A percentile compares a stretch with the other conserved stretches of the same genome.
Evolutionary conservation across 305 asterid species (phyloP).

Genomic region (Solanum hybrid): DNA sequence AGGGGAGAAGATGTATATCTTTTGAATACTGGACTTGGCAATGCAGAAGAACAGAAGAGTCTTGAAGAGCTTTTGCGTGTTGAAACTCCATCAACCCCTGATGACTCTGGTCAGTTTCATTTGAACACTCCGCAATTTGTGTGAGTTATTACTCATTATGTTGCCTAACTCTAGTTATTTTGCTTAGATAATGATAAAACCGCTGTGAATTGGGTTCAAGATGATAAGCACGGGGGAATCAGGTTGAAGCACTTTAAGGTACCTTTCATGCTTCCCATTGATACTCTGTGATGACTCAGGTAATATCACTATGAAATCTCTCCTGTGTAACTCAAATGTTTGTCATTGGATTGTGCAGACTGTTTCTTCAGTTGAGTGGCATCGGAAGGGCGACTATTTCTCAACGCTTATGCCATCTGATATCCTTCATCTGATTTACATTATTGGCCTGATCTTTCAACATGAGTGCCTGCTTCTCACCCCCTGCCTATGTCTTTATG

Average conservation of each 20-base stretch:
- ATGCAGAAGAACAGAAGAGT: conserved; percentile 53
- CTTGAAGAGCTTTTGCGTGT: conserved; percentile 60
- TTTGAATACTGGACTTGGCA: conserved; percentile 55
- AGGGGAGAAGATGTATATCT: conserved; percentile 77
- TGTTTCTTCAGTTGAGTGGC: conserved; percentile 92
- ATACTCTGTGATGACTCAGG: background rate
- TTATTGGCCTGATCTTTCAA: background rate
- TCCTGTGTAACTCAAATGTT: conserved; percentile 7
- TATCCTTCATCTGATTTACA: conserved; percentile 52
- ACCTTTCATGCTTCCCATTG: conserved; percentile 1
- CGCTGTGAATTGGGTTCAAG: conserved; percentile 55
- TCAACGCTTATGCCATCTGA: conserved; percentile 86
- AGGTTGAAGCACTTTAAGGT: conserved; percentile 92
- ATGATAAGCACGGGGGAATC: conserved; percentile 59
- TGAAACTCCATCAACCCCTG: conserved; percentile 26
- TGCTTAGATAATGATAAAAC: conserved; percentile 43
- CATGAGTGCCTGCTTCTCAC: background rate
- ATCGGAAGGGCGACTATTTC: conserved; percentile 92
- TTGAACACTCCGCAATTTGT: background rate
- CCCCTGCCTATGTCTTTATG: background rate
- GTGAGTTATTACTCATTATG: background rate
- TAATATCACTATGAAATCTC: background rate
- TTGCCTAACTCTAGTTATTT: background rate
- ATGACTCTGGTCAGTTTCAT: conserved; percentile 54
- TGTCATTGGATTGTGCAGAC: conserved; percentile 42